A percentile compares a stretch with the other conserved stretches of the same genome.
phyloP scores from a whole-genome alignment of 169 alveolate species.

The Cyclospora cayetanensis region DNA sequence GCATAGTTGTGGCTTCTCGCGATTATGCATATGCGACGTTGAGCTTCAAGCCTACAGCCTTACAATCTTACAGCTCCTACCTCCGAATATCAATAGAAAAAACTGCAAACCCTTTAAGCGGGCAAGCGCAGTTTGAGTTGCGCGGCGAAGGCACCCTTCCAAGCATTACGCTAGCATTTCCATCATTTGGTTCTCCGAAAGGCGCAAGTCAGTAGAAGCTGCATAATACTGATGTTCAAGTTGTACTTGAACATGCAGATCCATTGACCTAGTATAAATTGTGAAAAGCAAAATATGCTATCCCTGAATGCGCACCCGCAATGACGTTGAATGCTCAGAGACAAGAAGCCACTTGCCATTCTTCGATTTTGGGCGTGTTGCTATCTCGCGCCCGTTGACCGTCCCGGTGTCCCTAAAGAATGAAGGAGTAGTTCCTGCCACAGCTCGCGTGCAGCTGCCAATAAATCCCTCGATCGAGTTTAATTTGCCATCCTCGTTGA shows the following conservation, averaged over 20 bases:
- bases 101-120: conserved; percentile 73
- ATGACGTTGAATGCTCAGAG: neutral
- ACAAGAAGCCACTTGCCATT: conserved; percentile 76
- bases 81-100: conserved; percentile 92
- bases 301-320: neutral
- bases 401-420: conserved; percentile 82
- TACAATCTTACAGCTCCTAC: conserved; percentile 90
- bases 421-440: conserved; percentile 86
- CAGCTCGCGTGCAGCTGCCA: conserved; percentile 72
- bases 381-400: conserved; percentile 82
- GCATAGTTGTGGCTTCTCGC: conserved; percentile 90
- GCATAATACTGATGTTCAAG: conserved; percentile 46
- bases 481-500: conserved; percentile 65
- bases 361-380: conserved; percentile 89
- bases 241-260: neutral
- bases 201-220: conserved; percentile 74
- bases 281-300: too few species aligned
- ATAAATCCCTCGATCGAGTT: conserved; percentile 54
- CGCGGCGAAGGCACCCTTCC: conserved; percentile 97
- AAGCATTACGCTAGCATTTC: conserved; percentile 80
- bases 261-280: neutral
- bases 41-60: conserved; percentile 89
- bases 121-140: conserved; percentile 86
- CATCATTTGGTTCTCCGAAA: conserved; percentile 13
- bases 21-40: conserved; percentile 87